Base-by-base conservation (phyloP, 257 asterid species). In the Petrea volubilis region DNA sequence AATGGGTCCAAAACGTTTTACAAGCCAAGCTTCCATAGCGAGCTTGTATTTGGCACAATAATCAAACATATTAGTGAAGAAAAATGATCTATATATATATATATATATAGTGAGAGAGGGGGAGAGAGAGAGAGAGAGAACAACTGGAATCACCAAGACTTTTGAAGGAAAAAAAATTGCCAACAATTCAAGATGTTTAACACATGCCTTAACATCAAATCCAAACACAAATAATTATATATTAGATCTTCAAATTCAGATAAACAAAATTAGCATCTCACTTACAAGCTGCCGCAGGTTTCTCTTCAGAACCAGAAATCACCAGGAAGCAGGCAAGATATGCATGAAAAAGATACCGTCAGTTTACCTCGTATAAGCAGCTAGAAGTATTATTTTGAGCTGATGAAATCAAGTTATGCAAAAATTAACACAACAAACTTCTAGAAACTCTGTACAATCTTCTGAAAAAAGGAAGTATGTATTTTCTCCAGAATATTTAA, bases 241-340 rank as follows among this genome's bases (percentile, higher is more conserved):
- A 41, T 28, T 11, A 58, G 55, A 64, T 20, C 66, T 33, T 58
- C 33, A 71, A 17, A 53, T 50, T 66, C 63, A 46, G 57, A 63
- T 69, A 24, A 63, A 51, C 31, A 25, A 43, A 53, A 63, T 56
- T 31, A 38, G 49, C 61, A 41, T 74, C 31, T 33, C 60, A 84
- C 98, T 88, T 81, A 92, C 98, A 81, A 53, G 96, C 63, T 58
- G 89, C 91, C 60, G 97, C 98, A 10, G 96, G 98, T 77, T 93
- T 93, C 95, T 90, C 98, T 93, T 82, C 73, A 68, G 73, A 62
- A 70, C 70, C 84, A 77, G 68, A 79, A 79, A 68, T 69, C 52
- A 36, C 51, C 75, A 81, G 78, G 78, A 72, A 78, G 73, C 60
- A 63, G 55, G 29, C 33, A 72, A 33, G 33, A 74, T 82, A 89